Conservation (phyloP, 371 early-diverging fungal species). For the Enteropsectra breve region DNA sequence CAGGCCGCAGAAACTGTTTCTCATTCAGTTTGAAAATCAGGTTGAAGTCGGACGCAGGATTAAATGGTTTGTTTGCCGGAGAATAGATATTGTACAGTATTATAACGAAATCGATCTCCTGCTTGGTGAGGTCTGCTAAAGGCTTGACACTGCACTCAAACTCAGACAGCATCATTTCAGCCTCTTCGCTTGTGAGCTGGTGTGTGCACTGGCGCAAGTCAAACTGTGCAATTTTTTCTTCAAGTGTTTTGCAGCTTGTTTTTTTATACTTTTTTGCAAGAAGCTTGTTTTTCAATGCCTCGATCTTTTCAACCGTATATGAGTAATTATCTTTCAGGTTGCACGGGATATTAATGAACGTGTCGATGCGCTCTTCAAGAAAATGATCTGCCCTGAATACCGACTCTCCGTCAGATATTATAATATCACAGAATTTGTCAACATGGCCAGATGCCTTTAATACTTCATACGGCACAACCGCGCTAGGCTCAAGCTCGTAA, state of each 20-base stretch:
- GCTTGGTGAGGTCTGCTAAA: conserved; percentile 76
- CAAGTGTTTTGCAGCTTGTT: conserved; percentile 70
- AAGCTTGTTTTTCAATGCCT: conserved; percentile 11
- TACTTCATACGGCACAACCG: conserved; percentile 88
- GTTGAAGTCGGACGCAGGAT: conserved; percentile 85
- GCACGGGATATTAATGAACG: background rate
- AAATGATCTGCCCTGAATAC: conserved; percentile 90
- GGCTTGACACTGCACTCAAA: background rate
- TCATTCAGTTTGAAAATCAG: conserved; percentile 90
- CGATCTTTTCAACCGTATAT: conserved; percentile 69
- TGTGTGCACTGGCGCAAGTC: conserved; percentile 23
- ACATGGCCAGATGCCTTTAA: conserved; percentile 98
- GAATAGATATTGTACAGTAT: conserved; percentile 73
- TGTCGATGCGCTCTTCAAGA: conserved; percentile 60
- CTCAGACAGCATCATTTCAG: background rate
- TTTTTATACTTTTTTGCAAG: conserved; percentile 63
- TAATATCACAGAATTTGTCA: conserved; percentile 94
- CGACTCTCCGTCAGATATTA: conserved; percentile 84
- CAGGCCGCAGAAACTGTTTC: conserved; percentile 80
- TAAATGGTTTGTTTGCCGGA: conserved; percentile 63
- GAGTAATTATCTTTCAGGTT: conserved; percentile 56
- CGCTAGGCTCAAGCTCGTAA: conserved; percentile 92
- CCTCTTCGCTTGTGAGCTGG: background rate
- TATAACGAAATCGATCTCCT: conserved; percentile 76
- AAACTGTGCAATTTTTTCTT: conserved; percentile 59